Evolutionary conservation across 2,329 filamentous ascomycete genomes (phyloP).

Genomic region (Pseudogymnoascus sp.): DNA sequence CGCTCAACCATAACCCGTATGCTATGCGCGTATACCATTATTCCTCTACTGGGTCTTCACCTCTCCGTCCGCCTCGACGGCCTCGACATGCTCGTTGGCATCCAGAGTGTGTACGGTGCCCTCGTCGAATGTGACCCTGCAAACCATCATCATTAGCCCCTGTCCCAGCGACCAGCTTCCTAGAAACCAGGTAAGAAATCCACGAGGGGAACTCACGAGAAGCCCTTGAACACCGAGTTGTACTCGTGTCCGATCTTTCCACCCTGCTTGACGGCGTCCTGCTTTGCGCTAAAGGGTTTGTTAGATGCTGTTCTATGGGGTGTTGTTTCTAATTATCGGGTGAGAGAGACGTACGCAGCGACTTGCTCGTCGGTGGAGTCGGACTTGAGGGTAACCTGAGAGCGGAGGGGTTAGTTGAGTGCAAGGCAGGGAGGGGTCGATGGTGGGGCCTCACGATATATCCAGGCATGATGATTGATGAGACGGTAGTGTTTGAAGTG

Average conservation of each 20-base stretch:
- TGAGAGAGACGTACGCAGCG: constrained; percentile 45
- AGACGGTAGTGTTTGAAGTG: neutral
- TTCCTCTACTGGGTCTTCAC: constrained; percentile 61
- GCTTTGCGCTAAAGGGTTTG: constrained; percentile 56
- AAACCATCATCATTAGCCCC: neutral
- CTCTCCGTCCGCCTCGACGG: constrained; percentile 65
- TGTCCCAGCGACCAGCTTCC: neutral
- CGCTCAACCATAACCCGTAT: neutral
- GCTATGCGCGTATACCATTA: neutral
- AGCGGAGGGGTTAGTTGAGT: constrained; percentile 7
- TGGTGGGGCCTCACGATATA: constrained; percentile 16
- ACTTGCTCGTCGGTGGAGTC: constrained; percentile 61
- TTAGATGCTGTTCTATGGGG: neutral
- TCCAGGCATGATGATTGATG: constrained; percentile 15
- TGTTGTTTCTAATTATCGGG: neutral
- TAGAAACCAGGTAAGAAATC: neutral
- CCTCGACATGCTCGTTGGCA: constrained; percentile 62
- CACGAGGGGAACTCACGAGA: constrained; percentile 60
- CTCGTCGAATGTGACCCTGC: constrained; percentile 65
- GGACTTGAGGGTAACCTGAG: constrained; percentile 72
- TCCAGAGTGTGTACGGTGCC: constrained; percentile 61
- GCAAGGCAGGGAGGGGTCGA: neutral
- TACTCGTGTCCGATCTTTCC: constrained; percentile 81
- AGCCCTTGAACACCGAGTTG: constrained; percentile 74
- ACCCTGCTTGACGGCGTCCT: constrained; percentile 65